phyloP scores from a whole-genome alignment of 257 asterid species.

The Nicotiana obtusifolia region DNA sequence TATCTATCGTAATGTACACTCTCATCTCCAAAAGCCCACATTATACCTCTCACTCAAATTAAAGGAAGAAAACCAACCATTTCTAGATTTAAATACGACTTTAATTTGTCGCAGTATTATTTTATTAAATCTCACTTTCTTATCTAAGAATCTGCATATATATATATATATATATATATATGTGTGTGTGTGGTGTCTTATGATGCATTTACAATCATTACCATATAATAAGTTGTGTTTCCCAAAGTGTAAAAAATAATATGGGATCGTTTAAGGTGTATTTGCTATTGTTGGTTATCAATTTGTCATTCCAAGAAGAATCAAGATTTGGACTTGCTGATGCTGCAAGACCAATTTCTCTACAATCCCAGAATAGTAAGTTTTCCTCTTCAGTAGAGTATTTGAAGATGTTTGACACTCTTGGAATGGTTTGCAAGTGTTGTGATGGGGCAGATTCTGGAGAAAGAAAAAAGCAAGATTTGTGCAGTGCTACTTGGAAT shows the following conservation, averaged over 20 bases:
- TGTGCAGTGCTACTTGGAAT: conserved; percentile 18
- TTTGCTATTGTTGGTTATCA: neutral
- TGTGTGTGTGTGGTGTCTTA: no score
- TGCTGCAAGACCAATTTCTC: neutral
- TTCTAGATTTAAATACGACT: conserved; percentile 6
- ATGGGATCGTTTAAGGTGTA: neutral
- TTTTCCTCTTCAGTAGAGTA: neutral
- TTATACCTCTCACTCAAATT: no score
- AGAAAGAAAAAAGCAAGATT: neutral
- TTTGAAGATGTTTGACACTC: conserved; percentile 9
- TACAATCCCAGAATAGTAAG: neutral
- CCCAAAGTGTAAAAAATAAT: neutral
- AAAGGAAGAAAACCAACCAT: neutral
- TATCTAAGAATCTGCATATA: neutral
- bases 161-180: no score
- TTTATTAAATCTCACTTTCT: no score
- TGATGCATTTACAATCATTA: neutral
- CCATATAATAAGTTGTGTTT: neutral
- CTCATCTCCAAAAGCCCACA: no score
- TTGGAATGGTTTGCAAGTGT: conserved; percentile 42
- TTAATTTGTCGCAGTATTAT: neutral
- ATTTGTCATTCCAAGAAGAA: neutral
- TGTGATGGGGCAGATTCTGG: conserved; percentile 19
- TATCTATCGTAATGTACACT: no score
- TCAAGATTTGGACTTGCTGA: neutral